These are phyloP conservation scores for Saccharomyces paradoxus DNA, from an alignment of 805 yeast species.

Conservation along the genomic window DNA sequence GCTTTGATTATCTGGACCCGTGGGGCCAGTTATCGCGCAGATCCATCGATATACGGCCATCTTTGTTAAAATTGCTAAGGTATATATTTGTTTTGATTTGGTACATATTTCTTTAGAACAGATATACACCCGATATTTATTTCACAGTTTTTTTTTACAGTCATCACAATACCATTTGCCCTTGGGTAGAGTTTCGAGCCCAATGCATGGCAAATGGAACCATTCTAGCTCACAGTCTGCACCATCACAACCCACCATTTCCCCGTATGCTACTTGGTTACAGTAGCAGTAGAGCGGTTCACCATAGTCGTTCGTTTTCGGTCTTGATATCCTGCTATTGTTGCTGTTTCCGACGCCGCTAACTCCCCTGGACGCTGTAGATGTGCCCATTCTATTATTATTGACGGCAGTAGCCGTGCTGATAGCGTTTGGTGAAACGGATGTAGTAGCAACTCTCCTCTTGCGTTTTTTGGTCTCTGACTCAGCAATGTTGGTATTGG, in stretches of 20 bases:
- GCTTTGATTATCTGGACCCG: neutral
- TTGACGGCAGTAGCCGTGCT: neutral
- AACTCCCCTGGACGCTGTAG: slow-evolving; percentile 1
- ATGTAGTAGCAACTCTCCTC: neutral
- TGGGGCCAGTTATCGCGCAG: neutral
- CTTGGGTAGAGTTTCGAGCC: slow-evolving; percentile 76
- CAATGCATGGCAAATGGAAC: slow-evolving; percentile 93
- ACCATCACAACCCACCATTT: slow-evolving; percentile 98
- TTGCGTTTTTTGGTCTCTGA: slow-evolving; percentile 20
- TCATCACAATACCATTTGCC: slow-evolving; percentile 78
- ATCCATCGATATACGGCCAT: neutral
- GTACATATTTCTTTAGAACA: neutral
- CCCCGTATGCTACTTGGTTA: slow-evolving; percentile 94
- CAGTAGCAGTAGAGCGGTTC: slow-evolving; percentile 95
- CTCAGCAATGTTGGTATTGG: slow-evolving; percentile 6
- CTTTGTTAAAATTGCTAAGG: neutral
- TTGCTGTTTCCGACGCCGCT: slow-evolving; percentile 7
- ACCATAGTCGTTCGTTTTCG: slow-evolving; percentile 30
- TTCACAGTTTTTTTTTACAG: slow-evolving; percentile 32
- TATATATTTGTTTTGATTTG: neutral
- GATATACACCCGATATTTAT: neutral
- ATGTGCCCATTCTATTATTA: slow-evolving; percentile 1
- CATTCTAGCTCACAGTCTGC: slow-evolving; percentile 86
- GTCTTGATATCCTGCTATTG: slow-evolving; percentile 7
- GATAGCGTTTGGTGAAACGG: slow-evolving; percentile 2